Percentiles rank a stretch among this genome's conserved stretches.
phyloP scores from a whole-genome alignment of 129 eudicot genomes.

The Pittosporum tobira region DNA sequence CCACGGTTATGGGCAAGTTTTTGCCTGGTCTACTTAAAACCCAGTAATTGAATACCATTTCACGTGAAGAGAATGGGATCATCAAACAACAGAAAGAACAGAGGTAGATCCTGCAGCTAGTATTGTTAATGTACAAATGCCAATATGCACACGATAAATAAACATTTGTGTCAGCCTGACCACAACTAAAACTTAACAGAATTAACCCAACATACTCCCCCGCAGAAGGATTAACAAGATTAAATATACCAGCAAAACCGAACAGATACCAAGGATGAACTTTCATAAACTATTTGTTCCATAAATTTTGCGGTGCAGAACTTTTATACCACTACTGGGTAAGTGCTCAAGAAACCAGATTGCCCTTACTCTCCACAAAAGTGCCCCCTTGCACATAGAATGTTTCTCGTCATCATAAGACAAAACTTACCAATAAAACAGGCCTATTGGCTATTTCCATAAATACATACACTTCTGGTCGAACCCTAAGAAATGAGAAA shows the following conservation, averaged over 20 bases:
- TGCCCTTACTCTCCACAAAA: conserved; percentile 4
- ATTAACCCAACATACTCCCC: neutral
- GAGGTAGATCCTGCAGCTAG: too few relatives aligned
- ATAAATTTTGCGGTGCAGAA: neutral
- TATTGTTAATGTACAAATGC: neutral
- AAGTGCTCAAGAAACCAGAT: conserved; percentile 3
- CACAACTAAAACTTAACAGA: neutral
- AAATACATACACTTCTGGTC: neutral
- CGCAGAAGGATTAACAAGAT: neutral
- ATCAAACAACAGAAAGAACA: too few relatives aligned
- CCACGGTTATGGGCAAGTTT: too few relatives aligned
- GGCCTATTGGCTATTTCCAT: neutral
- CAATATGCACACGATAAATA: neutral
- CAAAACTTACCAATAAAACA: neutral
- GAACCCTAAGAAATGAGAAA: too few relatives aligned
- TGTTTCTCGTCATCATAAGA: neutral
- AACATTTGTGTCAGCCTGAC: neutral
- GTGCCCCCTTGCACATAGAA: conserved; percentile 13
- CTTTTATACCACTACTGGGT: conserved; percentile 1
- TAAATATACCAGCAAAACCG: neutral
- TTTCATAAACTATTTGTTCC: neutral
- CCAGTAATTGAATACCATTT: too few relatives aligned
- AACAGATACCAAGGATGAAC: neutral
- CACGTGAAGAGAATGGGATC: too few relatives aligned
- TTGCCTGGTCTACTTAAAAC: too few relatives aligned